These are phyloP conservation scores for Kodamaea alishanica DNA, from an alignment of 1,139 yeast genomes.

Conservation along the genomic window DNA sequence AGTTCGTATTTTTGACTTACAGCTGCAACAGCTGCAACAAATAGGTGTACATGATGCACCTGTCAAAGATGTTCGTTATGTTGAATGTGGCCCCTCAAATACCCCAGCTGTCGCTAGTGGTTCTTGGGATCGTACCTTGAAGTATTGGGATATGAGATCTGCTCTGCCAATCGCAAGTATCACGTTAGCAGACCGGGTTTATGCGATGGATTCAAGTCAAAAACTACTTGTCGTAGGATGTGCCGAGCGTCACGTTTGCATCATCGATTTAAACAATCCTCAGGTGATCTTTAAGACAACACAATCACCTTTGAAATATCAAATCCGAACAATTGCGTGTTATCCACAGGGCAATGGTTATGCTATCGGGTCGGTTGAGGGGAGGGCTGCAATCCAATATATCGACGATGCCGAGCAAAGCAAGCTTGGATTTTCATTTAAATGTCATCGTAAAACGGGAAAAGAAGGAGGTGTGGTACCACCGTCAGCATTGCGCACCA, in stretches of 20 bases:
- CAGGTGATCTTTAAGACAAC: slow-evolving; percentile 72
- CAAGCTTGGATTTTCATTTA: slow-evolving; percentile 78
- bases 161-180: slow-evolving; percentile 82
- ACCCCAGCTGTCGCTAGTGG: slow-evolving; percentile 87
- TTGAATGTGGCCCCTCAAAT: slow-evolving; percentile 77
- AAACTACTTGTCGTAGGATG: slow-evolving; percentile 86
- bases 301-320: slow-evolving; percentile 86
- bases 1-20: slow-evolving; percentile 79
- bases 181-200: slow-evolving; percentile 84
- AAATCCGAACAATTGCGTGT: slow-evolving; percentile 79
- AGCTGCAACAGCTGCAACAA: slow-evolving; percentile 76
- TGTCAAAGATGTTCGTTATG: slow-evolving; percentile 70
- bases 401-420: slow-evolving; percentile 78
- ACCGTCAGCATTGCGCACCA: slow-evolving; percentile 12
- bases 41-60: slow-evolving; percentile 86
- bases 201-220: slow-evolving; percentile 80
- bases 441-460: slow-evolving; percentile 76
- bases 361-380: slow-evolving; percentile 92
- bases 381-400: slow-evolving; percentile 95
- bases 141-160: slow-evolving; percentile 90
- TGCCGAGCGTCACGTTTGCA: slow-evolving; percentile 80
- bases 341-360: slow-evolving; percentile 88
- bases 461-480: neutral
- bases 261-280: slow-evolving; percentile 80
- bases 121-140: slow-evolving; percentile 94